phyloP scores from a whole-genome alignment of 306 rosid genomes.

The Cicer pinnatifidum region DNA sequence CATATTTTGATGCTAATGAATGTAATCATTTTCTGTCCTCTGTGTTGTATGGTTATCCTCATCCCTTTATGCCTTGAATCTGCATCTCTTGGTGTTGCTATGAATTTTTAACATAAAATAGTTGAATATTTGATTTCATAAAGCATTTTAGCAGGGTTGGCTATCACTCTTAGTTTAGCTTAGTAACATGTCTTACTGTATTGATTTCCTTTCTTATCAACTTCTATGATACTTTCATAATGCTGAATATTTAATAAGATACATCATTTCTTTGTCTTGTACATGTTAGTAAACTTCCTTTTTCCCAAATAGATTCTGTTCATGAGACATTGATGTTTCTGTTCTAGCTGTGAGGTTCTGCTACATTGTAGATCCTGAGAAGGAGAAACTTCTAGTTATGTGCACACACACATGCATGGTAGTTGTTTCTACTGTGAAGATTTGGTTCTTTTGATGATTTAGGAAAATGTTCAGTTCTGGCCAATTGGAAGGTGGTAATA shows the following conservation, averaged over 20 bases:
- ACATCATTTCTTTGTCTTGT: neutral
- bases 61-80: conserved; percentile 8
- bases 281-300: neutral
- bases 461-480: neutral
- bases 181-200: neutral
- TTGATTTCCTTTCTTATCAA: conserved; percentile 3
- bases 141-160: neutral
- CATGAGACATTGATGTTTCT: conserved; percentile 6
- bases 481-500: neutral
- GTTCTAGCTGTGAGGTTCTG: conserved; percentile 11
- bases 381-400: neutral
- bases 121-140: neutral
- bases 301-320: neutral
- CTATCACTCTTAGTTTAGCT: conserved; percentile 11
- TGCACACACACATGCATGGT: neutral
- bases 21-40: neutral
- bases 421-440: neutral
- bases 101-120: neutral
- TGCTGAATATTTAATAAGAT: conserved; percentile 1
- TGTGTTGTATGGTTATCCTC: conserved; percentile 8
- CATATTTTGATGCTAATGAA: neutral
- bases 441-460: neutral
- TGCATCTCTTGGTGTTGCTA: conserved; percentile 20
- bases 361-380: neutral
- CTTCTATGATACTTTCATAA: neutral